Evolutionary conservation across 78 protist species (phyloP), one percentile per base, ranked within the genome.

Genomic region (Bodo saltans): DNA sequence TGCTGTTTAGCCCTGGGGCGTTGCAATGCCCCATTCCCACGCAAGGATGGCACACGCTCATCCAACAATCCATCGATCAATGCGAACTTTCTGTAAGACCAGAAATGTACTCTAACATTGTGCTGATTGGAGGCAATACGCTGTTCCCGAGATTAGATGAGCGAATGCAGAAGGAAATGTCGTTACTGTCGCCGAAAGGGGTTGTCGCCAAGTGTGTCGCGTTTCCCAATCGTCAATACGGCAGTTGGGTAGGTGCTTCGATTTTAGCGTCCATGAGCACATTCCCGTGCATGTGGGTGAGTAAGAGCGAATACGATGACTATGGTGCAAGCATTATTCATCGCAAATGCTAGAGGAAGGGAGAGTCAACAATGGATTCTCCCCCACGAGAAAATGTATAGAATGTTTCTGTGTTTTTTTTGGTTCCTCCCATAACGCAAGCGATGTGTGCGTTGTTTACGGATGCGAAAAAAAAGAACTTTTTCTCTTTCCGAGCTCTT

Each of bases 71-170:
- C 38, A 83, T 91, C 78, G 30, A 35, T 70, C 74, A 41, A 68
- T 85, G 90, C 74, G 90, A 86, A n/a, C 29, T 82, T 0, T 85
- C 84, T 60, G 38, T 83, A 73, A 42, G 91, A 17, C 3, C 78
- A 28, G 94, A 88, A 0, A 47, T 91, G 60, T 88, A 83, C 74
- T 32, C 67, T 39, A 74, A 78, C 35, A 42, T 91, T 37, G 88
- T 91, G 52, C 75, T 91, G 41, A 53, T 86, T 68, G 87, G 87
- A 4, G 87, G 87, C 32, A 83, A 68, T 33, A 83, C 87, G 23
- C 4, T 83, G 68, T 83, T 83, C 70, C 8, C 68, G 12, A 37
- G 12, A 30, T 40, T 83, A 52, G 87, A 35, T 33, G 82, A 83
- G 17, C 75, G 87, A 25, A 12, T 83, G 17, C 11, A 80, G 32